Conservation (phyloP, 1,139 yeast species). For the Pichia sp. region DNA sequence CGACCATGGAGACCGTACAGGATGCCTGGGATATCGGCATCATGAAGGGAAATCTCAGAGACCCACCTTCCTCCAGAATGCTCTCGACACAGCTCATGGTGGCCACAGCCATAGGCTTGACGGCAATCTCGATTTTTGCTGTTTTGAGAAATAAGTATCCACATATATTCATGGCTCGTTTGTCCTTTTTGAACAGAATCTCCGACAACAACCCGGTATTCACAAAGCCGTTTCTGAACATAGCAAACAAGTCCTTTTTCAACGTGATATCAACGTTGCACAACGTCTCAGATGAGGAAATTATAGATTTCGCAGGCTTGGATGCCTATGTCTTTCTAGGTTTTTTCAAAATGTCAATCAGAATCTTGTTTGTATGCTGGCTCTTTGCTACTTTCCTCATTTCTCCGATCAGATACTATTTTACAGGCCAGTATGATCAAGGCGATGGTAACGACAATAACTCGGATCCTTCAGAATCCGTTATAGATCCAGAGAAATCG, state of each 20-base stretch:
- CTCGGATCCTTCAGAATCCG: conserved; percentile 12
- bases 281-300: conserved; percentile 67
- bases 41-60: conserved; percentile 27
- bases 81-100: conserved; percentile 42
- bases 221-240: conserved; percentile 9
- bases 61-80: conserved; percentile 31
- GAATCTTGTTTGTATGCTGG: conserved; percentile 50
- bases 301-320: conserved; percentile 85
- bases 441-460: conserved; percentile 33
- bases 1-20: neutral
- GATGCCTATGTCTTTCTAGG: conserved; percentile 88
- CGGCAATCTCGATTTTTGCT: conserved; percentile 45
- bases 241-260: conserved; percentile 51
- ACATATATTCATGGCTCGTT: conserved; percentile 47
- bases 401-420: conserved; percentile 67
- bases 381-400: conserved; percentile 57
- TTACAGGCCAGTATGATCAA: conserved; percentile 58
- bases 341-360: conserved; percentile 73
- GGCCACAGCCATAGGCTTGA: conserved; percentile 42
- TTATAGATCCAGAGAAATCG: neutral
- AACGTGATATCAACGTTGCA: conserved; percentile 78
- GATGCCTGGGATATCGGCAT: neutral
- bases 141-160: conserved; percentile 47
- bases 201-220: conserved; percentile 2
- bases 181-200: conserved; percentile 25